These are phyloP conservation scores for Suillus cothurnatus DNA, from an alignment of 768 basidiomycete genomes.

Conservation along the genomic window DNA sequence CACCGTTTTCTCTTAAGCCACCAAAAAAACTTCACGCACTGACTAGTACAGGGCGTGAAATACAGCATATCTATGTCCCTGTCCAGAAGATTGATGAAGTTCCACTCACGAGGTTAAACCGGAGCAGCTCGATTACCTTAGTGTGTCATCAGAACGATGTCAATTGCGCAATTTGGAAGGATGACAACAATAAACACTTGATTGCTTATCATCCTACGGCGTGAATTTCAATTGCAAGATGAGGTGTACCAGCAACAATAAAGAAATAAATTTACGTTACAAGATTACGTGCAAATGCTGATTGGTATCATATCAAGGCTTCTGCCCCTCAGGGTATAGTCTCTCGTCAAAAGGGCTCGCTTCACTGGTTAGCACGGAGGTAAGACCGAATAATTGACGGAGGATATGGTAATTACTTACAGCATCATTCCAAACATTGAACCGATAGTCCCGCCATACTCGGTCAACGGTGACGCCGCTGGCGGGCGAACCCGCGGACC, in stretches of 20 bases:
- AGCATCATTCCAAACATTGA: constrained; percentile 62
- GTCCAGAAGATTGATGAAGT: background rate
- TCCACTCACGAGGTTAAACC: background rate
- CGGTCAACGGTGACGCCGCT: constrained; percentile 66
- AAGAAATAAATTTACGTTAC: constrained; percentile 30
- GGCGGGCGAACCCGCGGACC: constrained; percentile 38
- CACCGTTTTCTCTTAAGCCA: background rate
- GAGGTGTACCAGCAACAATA: constrained; percentile 17
- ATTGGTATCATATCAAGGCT: constrained; percentile 29
- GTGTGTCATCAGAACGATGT: background rate
- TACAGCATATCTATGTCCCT: background rate
- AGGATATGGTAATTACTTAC: constrained; percentile 24
- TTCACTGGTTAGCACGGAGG: constrained; percentile 23
- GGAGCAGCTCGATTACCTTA: background rate
- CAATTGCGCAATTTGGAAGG: background rate
- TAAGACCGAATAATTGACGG: constrained; percentile 7
- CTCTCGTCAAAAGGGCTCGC: constrained; percentile 4
- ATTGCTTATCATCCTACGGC: constrained; percentile 7
- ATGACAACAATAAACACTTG: constrained; percentile 1
- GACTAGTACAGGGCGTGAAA: background rate
- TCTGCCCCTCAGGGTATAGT: constrained; percentile 29
- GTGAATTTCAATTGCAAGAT: constrained; percentile 13
- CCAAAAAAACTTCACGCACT: background rate
- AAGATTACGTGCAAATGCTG: constrained; percentile 28
- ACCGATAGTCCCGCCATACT: constrained; percentile 67